A percentile compares a stretch with the other conserved stretches of the same genome.
phyloP scores from a whole-genome alignment of 768 basidiomycete species.

The Leccinum longicurvipes region DNA sequence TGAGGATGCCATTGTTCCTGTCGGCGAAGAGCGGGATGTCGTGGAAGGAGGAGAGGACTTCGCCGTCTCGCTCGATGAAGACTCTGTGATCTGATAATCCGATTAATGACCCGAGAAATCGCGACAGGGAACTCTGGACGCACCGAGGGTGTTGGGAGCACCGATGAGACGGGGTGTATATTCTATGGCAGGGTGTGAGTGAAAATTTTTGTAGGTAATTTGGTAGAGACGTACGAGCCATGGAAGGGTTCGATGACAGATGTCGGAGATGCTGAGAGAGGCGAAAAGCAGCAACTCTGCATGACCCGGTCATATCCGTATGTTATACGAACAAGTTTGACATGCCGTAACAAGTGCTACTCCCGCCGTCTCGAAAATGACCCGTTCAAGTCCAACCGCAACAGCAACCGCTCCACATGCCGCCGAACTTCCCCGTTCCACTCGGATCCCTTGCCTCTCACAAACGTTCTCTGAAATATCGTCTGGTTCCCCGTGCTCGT shows the following conservation, averaged over 20 bases:
- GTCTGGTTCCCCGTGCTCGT: constrained; percentile 48
- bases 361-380: constrained; percentile 53
- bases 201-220: not conserved
- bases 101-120: constrained; percentile 17
- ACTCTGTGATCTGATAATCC: constrained; percentile 81
- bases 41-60: constrained; percentile 84
- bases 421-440: constrained; percentile 67
- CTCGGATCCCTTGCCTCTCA: constrained; percentile 50
- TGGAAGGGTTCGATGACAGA: constrained; percentile 47
- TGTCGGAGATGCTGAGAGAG: constrained; percentile 63
- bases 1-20: constrained; percentile 90
- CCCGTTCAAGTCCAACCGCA: constrained; percentile 85
- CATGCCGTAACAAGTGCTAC: not conserved
- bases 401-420: constrained; percentile 77
- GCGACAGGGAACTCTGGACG: constrained; percentile 22
- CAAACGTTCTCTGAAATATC: constrained; percentile 47
- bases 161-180: constrained; percentile 78
- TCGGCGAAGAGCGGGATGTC: constrained; percentile 99
- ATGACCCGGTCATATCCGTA: constrained; percentile 29
- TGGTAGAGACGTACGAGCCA: constrained; percentile 33
- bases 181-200: constrained; percentile 38
- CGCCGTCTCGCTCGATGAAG: constrained; percentile 86
- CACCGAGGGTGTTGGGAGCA: constrained; percentile 92
- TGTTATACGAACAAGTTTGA: not conserved
- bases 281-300: constrained; percentile 30